A percentile compares a stretch with the other conserved stretches of the same genome.
phyloP scores from a whole-genome alignment of 208 protist species.

The Endotrypanum monterogeii region DNA sequence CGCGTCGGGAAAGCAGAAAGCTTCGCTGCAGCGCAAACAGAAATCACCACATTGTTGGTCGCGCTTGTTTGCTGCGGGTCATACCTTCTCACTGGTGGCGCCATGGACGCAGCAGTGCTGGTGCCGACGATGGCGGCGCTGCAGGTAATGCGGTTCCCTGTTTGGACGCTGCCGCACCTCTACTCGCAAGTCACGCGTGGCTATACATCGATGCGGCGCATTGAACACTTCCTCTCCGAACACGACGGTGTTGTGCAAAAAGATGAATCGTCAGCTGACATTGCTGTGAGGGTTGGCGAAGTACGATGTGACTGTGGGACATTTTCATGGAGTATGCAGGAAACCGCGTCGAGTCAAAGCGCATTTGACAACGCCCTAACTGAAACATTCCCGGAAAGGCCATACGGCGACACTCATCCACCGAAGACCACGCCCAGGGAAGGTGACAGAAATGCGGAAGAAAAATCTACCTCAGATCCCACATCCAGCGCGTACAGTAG shows the following conservation, averaged over 20 bases:
- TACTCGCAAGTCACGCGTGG: slow-evolving; percentile 61
- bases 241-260: slow-evolving; percentile 7
- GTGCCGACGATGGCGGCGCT: slow-evolving; percentile 76
- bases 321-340: slow-evolving; percentile 32
- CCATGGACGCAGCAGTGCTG: slow-evolving; percentile 63
- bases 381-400: background rate
- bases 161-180: slow-evolving; percentile 66
- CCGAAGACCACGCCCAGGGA: background rate
- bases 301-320: slow-evolving; percentile 28
- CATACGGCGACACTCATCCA: too few relatives aligned
- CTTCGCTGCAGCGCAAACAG: slow-evolving; percentile 50
- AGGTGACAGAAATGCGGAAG: background rate
- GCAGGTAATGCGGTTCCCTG: slow-evolving; percentile 69
- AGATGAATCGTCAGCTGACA: background rate
- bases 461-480: background rate
- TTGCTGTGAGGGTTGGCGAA: slow-evolving; percentile 17
- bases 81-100: slow-evolving; percentile 57
- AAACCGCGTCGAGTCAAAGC: slow-evolving; percentile 7
- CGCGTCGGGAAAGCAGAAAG: slow-evolving; percentile 43
- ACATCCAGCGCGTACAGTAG: slow-evolving; percentile 12
- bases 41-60: slow-evolving; percentile 64
- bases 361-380: slow-evolving; percentile 4
- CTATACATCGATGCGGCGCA: slow-evolving; percentile 57
- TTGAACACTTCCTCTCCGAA: slow-evolving; percentile 56
- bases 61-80: slow-evolving; percentile 62